Conservation (phyloP, 176 grass and related monocot species). For the Phoenix dactylifera region DNA sequence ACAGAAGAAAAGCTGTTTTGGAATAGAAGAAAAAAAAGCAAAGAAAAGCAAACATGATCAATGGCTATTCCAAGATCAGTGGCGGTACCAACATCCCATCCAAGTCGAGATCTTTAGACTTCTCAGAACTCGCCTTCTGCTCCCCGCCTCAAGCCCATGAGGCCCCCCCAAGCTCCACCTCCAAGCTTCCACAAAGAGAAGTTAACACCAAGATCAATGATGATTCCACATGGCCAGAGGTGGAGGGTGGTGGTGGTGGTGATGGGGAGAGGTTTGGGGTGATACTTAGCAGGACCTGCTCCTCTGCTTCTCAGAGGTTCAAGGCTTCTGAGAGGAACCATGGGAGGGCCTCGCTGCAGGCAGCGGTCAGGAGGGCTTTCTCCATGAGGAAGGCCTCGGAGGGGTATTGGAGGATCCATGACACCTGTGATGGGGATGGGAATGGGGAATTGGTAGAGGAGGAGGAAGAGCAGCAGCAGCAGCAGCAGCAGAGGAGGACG, state of each 20-base stretch:
- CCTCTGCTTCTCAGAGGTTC: conserved; percentile 42
- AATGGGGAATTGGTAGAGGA: conserved; percentile 17
- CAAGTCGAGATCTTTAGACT: not conserved
- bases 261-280: conserved; percentile 27
- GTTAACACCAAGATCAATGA: conserved; percentile 6
- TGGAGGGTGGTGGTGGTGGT: conserved; percentile 27
- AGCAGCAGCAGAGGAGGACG: not conserved
- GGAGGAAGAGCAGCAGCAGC: too few species aligned
- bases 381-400: conserved; percentile 41
- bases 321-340: conserved; percentile 1
- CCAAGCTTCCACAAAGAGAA: not conserved
- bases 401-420: conserved; percentile 60
- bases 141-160: too few species aligned
- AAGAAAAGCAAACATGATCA: conserved; percentile 7
- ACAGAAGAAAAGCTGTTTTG: too few species aligned
- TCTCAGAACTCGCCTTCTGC: conserved; percentile 4
- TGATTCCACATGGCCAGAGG: conserved; percentile 40
- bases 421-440: conserved; percentile 34
- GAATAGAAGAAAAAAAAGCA: too few species aligned
- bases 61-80: conserved; percentile 37
- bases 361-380: conserved; percentile 45
- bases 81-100: not conserved
- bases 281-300: conserved; percentile 43
- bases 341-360: conserved; percentile 1
- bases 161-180: not conserved